Evolutionary conservation across 768 basidiomycete species (phyloP), one percentile per base, ranked within the genome.

Genomic region (Amanita phalloides): DNA sequence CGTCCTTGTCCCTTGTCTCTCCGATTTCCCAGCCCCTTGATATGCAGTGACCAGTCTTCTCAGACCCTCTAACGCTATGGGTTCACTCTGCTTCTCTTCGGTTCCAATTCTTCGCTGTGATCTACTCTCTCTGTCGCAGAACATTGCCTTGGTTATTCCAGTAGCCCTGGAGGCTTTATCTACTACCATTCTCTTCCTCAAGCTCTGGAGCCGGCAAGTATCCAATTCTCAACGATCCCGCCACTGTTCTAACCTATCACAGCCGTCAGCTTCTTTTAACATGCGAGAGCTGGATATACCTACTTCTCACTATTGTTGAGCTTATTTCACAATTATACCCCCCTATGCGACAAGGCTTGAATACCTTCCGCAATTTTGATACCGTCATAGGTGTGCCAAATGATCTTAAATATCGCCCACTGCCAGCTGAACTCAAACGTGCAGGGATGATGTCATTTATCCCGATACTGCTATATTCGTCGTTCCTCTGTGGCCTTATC

Each of bases 61-160:
- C 3, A 10, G 9, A 10, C 43, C 43, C 23, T 3, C 69, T 1
- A 28, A 25, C 14, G 6, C 67, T 65, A 76, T 75, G 75, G 71
- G 65, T 68, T 72, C 74, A 53, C 67, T 79, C 60, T 90, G 87
- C 66, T 69, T 90, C 55, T 89, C 88, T 28, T 68, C 77, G 35
- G 77, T 81, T 53, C 66, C 83, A 37, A 84, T 79, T 56, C 77
- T 90, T 56, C 87, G 87, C 54, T 90, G 87, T 62, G 64, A 75
- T 55, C 70, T 73, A 41, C 71, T 84, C 53, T 68, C 71, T 48
- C 59, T 53, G 45, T 57, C 68, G 23, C 66, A 88, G 65, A 72
- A 69, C 49, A 63, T 67, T 33, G 58, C 75, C 37, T 65, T 88
- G 50, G 64, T 86, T 55, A 73, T 87, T 54, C 85, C 86, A 28